Conservation (phyloP, 2,329 filamentous ascomycete species). For the Purpureocillium lavendulum region DNA sequence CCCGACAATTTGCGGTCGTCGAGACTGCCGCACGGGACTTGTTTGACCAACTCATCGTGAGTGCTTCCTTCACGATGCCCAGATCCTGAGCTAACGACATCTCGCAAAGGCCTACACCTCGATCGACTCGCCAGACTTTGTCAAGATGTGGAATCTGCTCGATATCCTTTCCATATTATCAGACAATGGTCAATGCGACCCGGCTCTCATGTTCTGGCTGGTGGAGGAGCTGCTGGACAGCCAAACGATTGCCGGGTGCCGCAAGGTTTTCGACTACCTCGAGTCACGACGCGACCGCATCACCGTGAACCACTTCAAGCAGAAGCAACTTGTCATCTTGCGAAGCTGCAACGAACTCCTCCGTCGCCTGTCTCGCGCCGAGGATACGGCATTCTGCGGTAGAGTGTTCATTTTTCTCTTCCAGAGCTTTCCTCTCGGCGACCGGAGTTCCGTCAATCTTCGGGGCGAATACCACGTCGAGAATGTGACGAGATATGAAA, state of each 20-base stretch:
- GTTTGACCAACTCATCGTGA: conserved; percentile 72
- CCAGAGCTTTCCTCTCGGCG: conserved; percentile 91
- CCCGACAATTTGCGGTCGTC: conserved; percentile 59
- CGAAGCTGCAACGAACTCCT: conserved; percentile 91
- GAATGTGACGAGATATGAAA: conserved; percentile 79
- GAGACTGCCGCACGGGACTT: conserved; percentile 77
- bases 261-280: conserved; percentile 86
- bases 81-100: background rate
- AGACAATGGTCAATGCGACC: conserved; percentile 69
- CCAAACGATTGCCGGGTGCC: conserved; percentile 87
- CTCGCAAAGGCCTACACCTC: conserved; percentile 56
- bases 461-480: conserved; percentile 93
- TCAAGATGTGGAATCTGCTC: conserved; percentile 84
- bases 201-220: conserved; percentile 78
- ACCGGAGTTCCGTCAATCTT: conserved; percentile 95
- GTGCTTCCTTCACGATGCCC: conserved; percentile 16
- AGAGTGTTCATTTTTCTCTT: conserved; percentile 98
- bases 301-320: conserved; percentile 69
- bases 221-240: conserved; percentile 94
- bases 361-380: conserved; percentile 85
- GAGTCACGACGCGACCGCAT: conserved; percentile 88
- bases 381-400: conserved; percentile 95
- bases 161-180: conserved; percentile 86
- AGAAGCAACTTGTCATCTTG: conserved; percentile 84
- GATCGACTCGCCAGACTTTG: conserved; percentile 72